phyloP scores from a whole-genome alignment of 495 filamentous ascomycete genomes.

The Trichoderma orchidacearum region DNA sequence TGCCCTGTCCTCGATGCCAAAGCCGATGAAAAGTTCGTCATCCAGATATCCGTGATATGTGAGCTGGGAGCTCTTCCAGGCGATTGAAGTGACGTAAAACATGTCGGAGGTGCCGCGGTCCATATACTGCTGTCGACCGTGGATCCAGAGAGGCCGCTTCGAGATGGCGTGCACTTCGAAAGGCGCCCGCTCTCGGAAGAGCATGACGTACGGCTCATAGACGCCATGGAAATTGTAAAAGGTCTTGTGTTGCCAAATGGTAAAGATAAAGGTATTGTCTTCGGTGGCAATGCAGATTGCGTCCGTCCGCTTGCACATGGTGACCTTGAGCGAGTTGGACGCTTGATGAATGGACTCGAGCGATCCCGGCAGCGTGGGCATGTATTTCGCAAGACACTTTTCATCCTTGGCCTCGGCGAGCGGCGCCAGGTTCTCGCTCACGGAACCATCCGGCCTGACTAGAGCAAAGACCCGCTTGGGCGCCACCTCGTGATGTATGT shows the following conservation, averaged over 20 bases:
- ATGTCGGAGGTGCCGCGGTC: conserved; percentile 24
- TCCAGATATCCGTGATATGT: conserved; percentile 37
- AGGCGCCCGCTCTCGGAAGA: conserved; percentile 28
- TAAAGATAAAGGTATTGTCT: conserved; percentile 34
- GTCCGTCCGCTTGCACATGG: conserved; percentile 35
- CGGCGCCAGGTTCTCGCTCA: conserved; percentile 24
- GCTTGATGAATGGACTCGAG: conserved; percentile 39
- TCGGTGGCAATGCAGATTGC: conserved; percentile 20
- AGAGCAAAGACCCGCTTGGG: conserved; percentile 31
- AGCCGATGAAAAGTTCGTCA: conserved; percentile 32
- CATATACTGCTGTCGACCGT: conserved; percentile 17
- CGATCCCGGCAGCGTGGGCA: conserved; percentile 16
- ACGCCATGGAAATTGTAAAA: conserved; percentile 27
- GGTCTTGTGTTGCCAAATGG: conserved; percentile 38
- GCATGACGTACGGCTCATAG: conserved; percentile 41
- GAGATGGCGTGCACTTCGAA: conserved; percentile 37
- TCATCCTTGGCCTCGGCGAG: conserved; percentile 15
- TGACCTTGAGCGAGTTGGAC: conserved; percentile 39
- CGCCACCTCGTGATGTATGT: conserved; percentile 34
- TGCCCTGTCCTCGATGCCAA: conserved; percentile 33
- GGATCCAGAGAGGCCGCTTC: conserved; percentile 35
- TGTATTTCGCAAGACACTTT: conserved; percentile 24
- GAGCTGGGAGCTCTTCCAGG: conserved; percentile 28
- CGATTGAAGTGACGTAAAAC: conserved; percentile 38
- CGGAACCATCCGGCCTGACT: conserved; percentile 23